These are phyloP conservation scores for Penicillium canescens DNA, from an alignment of 495 filamentous ascomycete genomes.

Conservation along the genomic window DNA sequence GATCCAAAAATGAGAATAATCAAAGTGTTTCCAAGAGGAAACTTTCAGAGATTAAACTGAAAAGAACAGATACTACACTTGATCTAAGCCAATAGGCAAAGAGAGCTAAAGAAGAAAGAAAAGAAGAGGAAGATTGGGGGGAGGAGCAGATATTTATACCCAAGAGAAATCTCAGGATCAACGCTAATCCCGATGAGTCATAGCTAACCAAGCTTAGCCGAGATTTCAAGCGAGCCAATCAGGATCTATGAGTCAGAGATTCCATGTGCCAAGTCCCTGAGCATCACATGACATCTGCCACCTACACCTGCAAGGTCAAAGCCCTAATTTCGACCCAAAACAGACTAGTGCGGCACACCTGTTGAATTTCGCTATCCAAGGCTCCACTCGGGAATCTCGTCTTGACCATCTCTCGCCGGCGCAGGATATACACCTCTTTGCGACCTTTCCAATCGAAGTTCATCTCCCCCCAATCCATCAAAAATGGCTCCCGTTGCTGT, in stretches of 20 bases:
- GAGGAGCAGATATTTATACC: conserved; percentile 33
- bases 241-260: not conserved
- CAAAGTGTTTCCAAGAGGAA: conserved; percentile 68
- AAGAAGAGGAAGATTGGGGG: conserved; percentile 37
- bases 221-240: conserved; percentile 18
- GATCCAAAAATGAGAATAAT: conserved; percentile 82
- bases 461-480: conserved; percentile 28
- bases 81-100: conserved; percentile 73
- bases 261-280: no score
- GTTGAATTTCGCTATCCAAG: conserved; percentile 17
- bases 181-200: conserved; percentile 16
- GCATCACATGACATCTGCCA: not conserved
- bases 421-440: conserved; percentile 65
- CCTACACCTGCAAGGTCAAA: not conserved
- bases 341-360: conserved; percentile 30
- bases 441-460: conserved; percentile 41
- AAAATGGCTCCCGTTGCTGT: conserved; percentile 63
- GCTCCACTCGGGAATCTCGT: conserved; percentile 34
- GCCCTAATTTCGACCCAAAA: conserved; percentile 32
- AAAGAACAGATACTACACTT: conserved; percentile 99
- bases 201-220: no score
- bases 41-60: conserved; percentile 87
- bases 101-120: conserved; percentile 57
- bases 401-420: conserved; percentile 40
- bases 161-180: not conserved